phyloP scores from a whole-genome alignment of 331 rosid species.

The Erythrophleum ivorense region DNA sequence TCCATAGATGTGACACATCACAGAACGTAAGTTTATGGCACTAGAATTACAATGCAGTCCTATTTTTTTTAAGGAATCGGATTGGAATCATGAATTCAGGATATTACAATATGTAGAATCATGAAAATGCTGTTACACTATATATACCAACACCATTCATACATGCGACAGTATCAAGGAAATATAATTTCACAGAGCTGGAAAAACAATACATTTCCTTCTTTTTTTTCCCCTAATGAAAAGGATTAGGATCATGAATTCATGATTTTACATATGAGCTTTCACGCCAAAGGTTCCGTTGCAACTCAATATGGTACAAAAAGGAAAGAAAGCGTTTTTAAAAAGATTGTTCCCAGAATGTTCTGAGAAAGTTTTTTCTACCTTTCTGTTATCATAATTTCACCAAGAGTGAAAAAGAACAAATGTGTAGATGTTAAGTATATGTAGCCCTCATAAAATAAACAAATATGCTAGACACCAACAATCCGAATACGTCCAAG shows the following conservation, averaged over 20 bases:
- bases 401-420: background rate
- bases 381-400: background rate
- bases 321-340: background rate
- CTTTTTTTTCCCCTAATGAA: background rate
- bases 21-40: background rate
- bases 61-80: background rate
- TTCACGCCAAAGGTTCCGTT: background rate
- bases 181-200: background rate
- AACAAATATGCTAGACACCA: background rate
- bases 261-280: background rate
- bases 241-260: background rate
- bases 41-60: background rate
- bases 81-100: background rate
- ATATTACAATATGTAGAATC: background rate
- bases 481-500: background rate
- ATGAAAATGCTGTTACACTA: background rate
- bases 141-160: background rate
- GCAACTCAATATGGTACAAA: background rate
- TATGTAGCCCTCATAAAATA: background rate
- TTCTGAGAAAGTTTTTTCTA: background rate
- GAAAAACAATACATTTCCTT: background rate
- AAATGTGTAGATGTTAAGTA: background rate
- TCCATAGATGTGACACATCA: background rate
- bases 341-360: background rate
- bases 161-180: constrained; percentile 1